Evolutionary conservation across 805 yeast species (phyloP).

Genomic region (Myxozyma udenii): DNA sequence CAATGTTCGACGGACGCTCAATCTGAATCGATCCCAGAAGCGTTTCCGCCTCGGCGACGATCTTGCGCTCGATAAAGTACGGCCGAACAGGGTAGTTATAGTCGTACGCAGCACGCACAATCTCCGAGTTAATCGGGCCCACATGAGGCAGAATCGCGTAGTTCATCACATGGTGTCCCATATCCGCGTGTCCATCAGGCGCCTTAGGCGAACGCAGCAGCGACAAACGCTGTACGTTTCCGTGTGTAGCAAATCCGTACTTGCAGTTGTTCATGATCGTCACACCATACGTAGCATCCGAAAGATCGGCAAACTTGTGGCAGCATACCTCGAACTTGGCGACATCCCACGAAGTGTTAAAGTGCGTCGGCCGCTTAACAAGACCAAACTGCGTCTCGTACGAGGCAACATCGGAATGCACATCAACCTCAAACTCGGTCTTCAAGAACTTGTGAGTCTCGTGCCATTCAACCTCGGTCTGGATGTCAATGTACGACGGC

Average conservation of each 20-base stretch:
- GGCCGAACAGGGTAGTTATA: constrained; percentile 58
- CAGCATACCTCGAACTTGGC: constrained; percentile 95
- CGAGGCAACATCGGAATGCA: constrained; percentile 70
- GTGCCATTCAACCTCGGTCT: constrained; percentile 74
- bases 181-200: constrained; percentile 92
- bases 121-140: constrained; percentile 57
- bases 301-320: constrained; percentile 89
- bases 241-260: constrained; percentile 91
- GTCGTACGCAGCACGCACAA: constrained; percentile 72
- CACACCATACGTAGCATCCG: constrained; percentile 85
- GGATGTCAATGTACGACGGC: constrained; percentile 48
- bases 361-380: constrained; percentile 90
- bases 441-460: constrained; percentile 84
- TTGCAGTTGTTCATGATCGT: constrained; percentile 78
- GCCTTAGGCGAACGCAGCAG: constrained; percentile 86
- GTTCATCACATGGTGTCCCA: constrained; percentile 79
- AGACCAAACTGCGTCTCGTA: constrained; percentile 94
- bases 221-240: constrained; percentile 84
- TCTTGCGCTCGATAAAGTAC: constrained; percentile 27
- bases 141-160: constrained; percentile 83
- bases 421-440: constrained; percentile 90
- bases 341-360: constrained; percentile 91
- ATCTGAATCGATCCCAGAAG: constrained; percentile 40
- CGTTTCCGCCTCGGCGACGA: constrained; percentile 27
- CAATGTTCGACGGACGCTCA: constrained; percentile 55